Evolutionary conservation across 208 protist genomes (phyloP).

Genomic region (Acanthamoeba royreba): DNA sequence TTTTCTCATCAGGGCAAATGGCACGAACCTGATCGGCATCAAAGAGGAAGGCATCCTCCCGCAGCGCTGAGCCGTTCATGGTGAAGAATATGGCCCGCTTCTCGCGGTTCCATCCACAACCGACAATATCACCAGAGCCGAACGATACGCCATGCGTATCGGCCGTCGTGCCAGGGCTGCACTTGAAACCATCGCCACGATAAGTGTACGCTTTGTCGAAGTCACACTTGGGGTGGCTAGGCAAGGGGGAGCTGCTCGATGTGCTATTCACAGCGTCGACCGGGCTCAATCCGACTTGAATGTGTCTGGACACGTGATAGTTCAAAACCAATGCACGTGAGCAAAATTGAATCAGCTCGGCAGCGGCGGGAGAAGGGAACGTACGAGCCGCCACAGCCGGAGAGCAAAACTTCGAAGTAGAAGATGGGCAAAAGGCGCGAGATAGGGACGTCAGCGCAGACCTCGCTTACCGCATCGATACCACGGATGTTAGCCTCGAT

Average conservation of each 20-base stretch:
- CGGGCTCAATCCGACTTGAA: background rate
- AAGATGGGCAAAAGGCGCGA: background rate
- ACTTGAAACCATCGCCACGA: conserved; percentile 32
- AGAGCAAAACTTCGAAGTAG: conserved; percentile 37
- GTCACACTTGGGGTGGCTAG: background rate
- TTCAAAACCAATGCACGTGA: background rate
- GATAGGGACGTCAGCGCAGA: background rate
- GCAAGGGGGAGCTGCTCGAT: background rate
- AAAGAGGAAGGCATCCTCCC: background rate
- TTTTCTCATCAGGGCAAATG: background rate
- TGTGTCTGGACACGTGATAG: background rate
- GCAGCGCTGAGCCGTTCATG: background rate
- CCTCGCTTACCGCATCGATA: background rate
- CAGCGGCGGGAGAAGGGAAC: background rate
- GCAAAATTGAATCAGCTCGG: no score
- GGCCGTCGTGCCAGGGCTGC: background rate
- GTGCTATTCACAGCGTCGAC: background rate
- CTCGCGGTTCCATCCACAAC: conserved; percentile 18
- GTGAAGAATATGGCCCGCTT: conserved; percentile 44
- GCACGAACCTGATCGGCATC: background rate
- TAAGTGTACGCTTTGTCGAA: background rate
- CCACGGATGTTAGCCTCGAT: background rate
- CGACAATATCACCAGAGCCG: background rate
- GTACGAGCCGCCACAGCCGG: conserved; percentile 26
- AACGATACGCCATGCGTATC: background rate